Conservation (phyloP, 192 early-diverging fungal species). For the Mortierella hygrophila region DNA sequence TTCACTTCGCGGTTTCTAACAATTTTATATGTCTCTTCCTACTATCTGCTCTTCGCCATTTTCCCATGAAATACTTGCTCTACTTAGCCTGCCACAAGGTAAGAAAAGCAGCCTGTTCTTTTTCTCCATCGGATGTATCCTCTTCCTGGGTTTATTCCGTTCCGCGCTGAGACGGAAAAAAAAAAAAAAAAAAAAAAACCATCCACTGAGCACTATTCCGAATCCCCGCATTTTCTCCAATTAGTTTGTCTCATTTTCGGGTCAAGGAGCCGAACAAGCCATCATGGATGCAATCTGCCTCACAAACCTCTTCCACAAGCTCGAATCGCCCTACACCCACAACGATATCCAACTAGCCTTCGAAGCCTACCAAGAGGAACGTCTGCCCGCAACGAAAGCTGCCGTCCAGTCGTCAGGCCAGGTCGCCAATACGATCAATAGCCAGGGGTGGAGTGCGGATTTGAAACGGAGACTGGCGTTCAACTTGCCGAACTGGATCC, state of each 20-base stretch:
- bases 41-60: neutral
- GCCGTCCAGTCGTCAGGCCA: conserved; percentile 11
- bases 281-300: conserved; percentile 20
- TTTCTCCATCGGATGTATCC: no score
- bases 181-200: neutral
- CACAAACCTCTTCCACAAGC: neutral
- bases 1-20: neutral
- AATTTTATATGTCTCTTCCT: neutral
- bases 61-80: no score
- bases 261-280: conserved; percentile 20
- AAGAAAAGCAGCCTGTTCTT: neutral
- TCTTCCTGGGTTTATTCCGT: no score
- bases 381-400: neutral
- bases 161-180: neutral
- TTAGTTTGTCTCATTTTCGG: conserved; percentile 20
- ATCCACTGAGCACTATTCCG: neutral
- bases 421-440: conserved; percentile 12
- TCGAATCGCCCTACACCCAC: neutral
- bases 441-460: conserved; percentile 12
- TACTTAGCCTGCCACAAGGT: conserved; percentile 20
- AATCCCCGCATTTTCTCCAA: neutral
- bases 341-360: neutral
- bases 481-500: conserved; percentile 15
- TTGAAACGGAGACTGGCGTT: conserved; percentile 16
- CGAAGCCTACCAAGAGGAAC: conserved; percentile 12